Evolutionary conservation across 495 filamentous ascomycete species (phyloP), one percentile per base, ranked within the genome.

Genomic region (Talaromyces wortmannii): DNA sequence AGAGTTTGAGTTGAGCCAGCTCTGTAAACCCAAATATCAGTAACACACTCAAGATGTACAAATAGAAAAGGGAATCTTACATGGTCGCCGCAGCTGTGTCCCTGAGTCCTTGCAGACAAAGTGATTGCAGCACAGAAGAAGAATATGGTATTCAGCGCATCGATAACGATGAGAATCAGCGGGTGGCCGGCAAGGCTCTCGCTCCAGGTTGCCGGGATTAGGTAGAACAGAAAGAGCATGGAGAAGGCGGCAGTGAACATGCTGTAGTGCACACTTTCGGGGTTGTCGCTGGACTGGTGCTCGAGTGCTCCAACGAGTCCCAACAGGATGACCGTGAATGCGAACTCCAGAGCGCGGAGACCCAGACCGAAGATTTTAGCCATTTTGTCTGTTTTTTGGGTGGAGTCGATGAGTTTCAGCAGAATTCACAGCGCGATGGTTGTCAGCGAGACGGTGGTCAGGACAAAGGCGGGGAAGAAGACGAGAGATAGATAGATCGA

Each of bases 301-400:
- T 89, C 84, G 74, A 88, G 85, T 71, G 88, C 85, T 58, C 84
- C 86, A 53, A 86, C 61, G 29, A 90, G 73, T 17, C 85, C 78
- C 68, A 86, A 80, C 59, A 85, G 64, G 63, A 89, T 75, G 31
- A 89, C 67, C n/a, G 83, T 77, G 74, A 76, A 87, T 57, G 88
- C 18, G 71, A 88, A 85, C 79, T 87, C 52, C 15, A 53, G 52
- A 23, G 52, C 52, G n/a, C 52, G 52, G 42, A 53, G 52, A 42
- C 43, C 30, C 7, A 46, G 23, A 15, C 43, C 30, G 15, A 53
- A 32, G 43, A 53, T 33, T 36, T 42, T 40, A 5, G 52, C 36
- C 52, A 53, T 53, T 45, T 18, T 45, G 33, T 36, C 15, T 17
- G 7, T 23, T 4, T 23, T 23, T 23, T 4, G n/a, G n/a, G n/a